phyloP scores from a whole-genome alignment of 495 filamentous ascomycete species.

The Tuber brumale region DNA sequence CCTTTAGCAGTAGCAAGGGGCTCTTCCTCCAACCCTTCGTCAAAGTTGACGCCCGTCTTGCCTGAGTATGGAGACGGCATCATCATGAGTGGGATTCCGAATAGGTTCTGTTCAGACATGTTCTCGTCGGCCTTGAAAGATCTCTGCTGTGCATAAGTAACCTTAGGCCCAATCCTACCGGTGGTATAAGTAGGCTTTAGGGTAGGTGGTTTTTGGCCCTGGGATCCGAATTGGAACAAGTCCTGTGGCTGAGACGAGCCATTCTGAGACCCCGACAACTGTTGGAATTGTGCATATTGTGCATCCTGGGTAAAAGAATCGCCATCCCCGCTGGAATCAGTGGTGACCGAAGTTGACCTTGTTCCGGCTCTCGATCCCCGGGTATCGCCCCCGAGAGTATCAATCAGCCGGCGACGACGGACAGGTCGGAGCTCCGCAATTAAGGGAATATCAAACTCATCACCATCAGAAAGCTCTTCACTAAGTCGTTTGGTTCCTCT shows the following conservation, averaged over 20 bases:
- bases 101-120: constrained; percentile 35
- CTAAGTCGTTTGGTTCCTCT: background rate
- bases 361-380: background rate
- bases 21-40: constrained; percentile 52
- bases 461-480: background rate
- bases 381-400: constrained; percentile 46
- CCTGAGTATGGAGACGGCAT: constrained; percentile 41
- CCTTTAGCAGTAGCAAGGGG: constrained; percentile 42
- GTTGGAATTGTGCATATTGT: constrained; percentile 13
- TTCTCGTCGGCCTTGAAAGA: constrained; percentile 39
- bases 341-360: constrained; percentile 15
- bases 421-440: constrained; percentile 25
- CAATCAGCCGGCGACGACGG: constrained; percentile 50
- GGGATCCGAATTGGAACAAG: background rate
- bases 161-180: constrained; percentile 38
- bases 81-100: constrained; percentile 35
- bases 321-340: constrained; percentile 15
- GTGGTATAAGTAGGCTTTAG: constrained; percentile 47
- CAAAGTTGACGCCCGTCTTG: constrained; percentile 39
- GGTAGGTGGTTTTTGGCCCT: constrained; percentile 46
- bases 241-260: background rate
- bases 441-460: background rate
- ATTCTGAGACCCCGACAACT: constrained; percentile 14
- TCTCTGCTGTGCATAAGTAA: constrained; percentile 40
- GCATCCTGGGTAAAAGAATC: constrained; percentile 4